A percentile compares a stretch with the other conserved stretches of the same genome.
phyloP scores from a whole-genome alignment of 2,329 filamentous ascomycete genomes.

The Apiospora marii region DNA sequence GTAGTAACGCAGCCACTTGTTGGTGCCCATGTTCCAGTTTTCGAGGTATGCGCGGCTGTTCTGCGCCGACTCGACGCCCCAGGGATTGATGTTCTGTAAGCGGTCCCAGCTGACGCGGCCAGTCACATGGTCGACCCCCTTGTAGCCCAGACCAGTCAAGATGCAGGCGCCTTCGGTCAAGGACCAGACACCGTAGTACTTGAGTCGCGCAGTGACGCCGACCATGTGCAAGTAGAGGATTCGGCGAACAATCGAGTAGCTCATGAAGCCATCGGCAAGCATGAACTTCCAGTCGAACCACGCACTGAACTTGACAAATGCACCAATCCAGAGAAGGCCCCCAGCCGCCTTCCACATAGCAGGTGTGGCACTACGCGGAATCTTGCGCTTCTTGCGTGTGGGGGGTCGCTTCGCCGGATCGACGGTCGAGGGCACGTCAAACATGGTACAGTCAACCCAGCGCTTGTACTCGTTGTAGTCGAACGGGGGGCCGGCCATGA shows the following conservation, averaged over 20 bases:
- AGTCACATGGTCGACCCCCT: constrained; percentile 85
- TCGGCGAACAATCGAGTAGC: constrained; percentile 73
- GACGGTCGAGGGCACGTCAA: constrained; percentile 81
- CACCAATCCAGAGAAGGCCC: constrained; percentile 81
- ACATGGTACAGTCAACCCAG: constrained; percentile 96
- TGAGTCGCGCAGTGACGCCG: constrained; percentile 80
- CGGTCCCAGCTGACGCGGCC: constrained; percentile 89
- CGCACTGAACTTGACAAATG: constrained; percentile 76
- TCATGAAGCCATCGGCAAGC: constrained; percentile 70
- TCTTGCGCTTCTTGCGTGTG: constrained; percentile 88
- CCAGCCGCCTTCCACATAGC: constrained; percentile 77
- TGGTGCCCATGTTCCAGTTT: constrained; percentile 99
- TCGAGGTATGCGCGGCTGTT: constrained; percentile 93
- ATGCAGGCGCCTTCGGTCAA: constrained; percentile 95
- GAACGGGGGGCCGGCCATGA: constrained; percentile 91
- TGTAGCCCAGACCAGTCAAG: constrained; percentile 90
- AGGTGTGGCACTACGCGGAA: constrained; percentile 88
- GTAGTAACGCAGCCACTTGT: constrained; percentile 95
- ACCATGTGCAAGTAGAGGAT: constrained; percentile 86
- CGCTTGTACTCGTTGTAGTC: constrained; percentile 92
- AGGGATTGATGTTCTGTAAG: constrained; percentile 87
- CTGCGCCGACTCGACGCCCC: constrained; percentile 86
- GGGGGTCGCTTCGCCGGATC: constrained; percentile 86
- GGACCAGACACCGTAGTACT: constrained; percentile 97
- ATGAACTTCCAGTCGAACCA: constrained; percentile 72